Evolutionary conservation across 2,329 filamentous ascomycete genomes (phyloP), one percentile per base, ranked within the genome.

Genomic region (Ascocoryne sarcoides): DNA sequence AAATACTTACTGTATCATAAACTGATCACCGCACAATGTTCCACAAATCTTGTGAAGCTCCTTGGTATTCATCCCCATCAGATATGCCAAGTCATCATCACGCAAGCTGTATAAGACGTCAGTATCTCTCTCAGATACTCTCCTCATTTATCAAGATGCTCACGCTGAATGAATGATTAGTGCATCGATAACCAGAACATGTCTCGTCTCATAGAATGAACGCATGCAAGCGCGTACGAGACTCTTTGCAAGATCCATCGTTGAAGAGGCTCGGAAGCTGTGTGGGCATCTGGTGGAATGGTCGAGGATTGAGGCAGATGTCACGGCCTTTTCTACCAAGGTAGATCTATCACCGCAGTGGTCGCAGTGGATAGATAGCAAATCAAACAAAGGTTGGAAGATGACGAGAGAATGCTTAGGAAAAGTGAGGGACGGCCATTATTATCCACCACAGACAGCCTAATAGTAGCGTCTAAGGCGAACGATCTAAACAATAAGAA

Each of bases 31-130:
- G 52, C 79, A 79, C 38, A 98, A 73, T 54, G 79, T 83, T 45
- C 83, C 88, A 61, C 86, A 90, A 20, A 94, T 75, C 61, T 90
- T 93, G 60, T 92, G 87, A 32, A 96, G 73, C 55, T 93, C 85
- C 60, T 98, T 96, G 30, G 81, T 80, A 60, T 95, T 90, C 65
- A 93, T 88, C 47, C 82, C 82, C 64, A 95, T 82, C 17, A 96
- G 70, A 55, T 87, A 82, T 32, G 85, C 84, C 47, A 98, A 71
- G 57, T 98, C 92, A 57, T 88, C 82, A 58, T 94, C 85, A 56
- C 87, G 82, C 44, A 96, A 72, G 40, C 76, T 79, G 56, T 54
- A 46, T 49, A 39, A 42, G 34, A 34, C 54, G 48, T 60, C 45
- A 57, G 53, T 46, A 46, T 53, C 31, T 34, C 19, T 46, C 46